phyloP scores from a whole-genome alignment of 306 rosid species.

The Potentilla sterilis region DNA sequence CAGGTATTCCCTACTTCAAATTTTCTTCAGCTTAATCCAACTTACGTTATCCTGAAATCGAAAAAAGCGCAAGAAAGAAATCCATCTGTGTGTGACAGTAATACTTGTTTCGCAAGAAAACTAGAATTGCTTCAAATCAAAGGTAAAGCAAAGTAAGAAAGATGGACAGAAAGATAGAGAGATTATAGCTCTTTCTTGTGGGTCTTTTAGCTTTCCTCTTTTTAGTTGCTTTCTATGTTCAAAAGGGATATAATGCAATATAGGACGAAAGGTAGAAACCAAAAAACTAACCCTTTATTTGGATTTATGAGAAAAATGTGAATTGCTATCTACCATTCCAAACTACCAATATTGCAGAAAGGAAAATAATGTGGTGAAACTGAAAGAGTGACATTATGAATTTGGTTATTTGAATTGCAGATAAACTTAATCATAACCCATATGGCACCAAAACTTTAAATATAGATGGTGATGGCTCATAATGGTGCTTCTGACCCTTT shows the following conservation, averaged over 20 bases:
- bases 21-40: not conserved
- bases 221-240: conserved; percentile 32
- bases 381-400: not conserved
- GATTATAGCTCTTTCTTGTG: conserved; percentile 32
- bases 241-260: conserved; percentile 27
- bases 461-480: conserved; percentile 39
- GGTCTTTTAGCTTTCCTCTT: conserved; percentile 33
- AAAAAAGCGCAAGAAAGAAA: not conserved
- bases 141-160: conserved; percentile 38
- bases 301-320: conserved; percentile 51
- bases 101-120: conserved; percentile 54
- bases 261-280: conserved; percentile 29
- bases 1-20: conserved; percentile 7
- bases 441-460: conserved; percentile 79
- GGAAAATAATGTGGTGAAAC: not conserved
- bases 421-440: conserved; percentile 67
- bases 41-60: not conserved
- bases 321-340: conserved; percentile 69
- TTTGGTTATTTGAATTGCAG: conserved; percentile 52
- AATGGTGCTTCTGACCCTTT: conserved; percentile 16
- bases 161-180: conserved; percentile 11
- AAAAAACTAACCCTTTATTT: conserved; percentile 40
- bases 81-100: conserved; percentile 18
- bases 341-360: conserved; percentile 49
- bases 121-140: conserved; percentile 43